Percentiles rank a stretch among this genome's conserved stretches.
These are phyloP conservation scores for Centrapalus pauciflorus DNA, from an alignment of 129 eudicot species.

Conservation along the genomic window DNA sequence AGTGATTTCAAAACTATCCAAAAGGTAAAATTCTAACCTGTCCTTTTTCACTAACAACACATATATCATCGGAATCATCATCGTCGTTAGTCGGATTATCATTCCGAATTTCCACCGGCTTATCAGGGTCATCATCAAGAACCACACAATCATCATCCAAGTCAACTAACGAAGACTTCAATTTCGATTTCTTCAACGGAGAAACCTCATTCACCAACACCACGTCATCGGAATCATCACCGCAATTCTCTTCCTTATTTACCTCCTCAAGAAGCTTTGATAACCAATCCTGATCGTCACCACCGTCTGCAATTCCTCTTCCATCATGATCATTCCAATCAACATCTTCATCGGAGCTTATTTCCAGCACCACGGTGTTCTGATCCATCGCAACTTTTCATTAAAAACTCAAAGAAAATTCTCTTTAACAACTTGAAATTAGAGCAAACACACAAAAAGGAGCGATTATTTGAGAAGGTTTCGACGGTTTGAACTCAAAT, in stretches of 20 bases:
- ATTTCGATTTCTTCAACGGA: slow-evolving; percentile 22
- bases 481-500: background rate
- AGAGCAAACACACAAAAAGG: background rate
- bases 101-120: slow-evolving; percentile 20
- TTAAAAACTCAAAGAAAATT: slow-evolving; percentile 1
- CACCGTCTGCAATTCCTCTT: slow-evolving; percentile 19
- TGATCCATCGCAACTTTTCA: slow-evolving; percentile 41
- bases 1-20: background rate
- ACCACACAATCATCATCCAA: slow-evolving; percentile 84
- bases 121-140: slow-evolving; percentile 81
- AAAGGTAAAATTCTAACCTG: slow-evolving; percentile 38
- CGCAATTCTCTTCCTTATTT: slow-evolving; percentile 28
- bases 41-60: slow-evolving; percentile 70
- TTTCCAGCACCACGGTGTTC: slow-evolving; percentile 34
- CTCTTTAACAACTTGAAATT: background rate
- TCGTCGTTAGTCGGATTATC: background rate
- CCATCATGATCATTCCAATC: slow-evolving; percentile 32
- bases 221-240: slow-evolving; percentile 46
- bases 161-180: slow-evolving; percentile 18
- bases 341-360: slow-evolving; percentile 70
- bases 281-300: slow-evolving; percentile 44
- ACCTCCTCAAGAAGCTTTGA: slow-evolving; percentile 45
- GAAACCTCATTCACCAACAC: slow-evolving; percentile 39
- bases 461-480: background rate
- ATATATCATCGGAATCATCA: slow-evolving; percentile 57